Conservation (phyloP, 2,329 filamentous ascomycete species). For the Penicillium sp. region DNA sequence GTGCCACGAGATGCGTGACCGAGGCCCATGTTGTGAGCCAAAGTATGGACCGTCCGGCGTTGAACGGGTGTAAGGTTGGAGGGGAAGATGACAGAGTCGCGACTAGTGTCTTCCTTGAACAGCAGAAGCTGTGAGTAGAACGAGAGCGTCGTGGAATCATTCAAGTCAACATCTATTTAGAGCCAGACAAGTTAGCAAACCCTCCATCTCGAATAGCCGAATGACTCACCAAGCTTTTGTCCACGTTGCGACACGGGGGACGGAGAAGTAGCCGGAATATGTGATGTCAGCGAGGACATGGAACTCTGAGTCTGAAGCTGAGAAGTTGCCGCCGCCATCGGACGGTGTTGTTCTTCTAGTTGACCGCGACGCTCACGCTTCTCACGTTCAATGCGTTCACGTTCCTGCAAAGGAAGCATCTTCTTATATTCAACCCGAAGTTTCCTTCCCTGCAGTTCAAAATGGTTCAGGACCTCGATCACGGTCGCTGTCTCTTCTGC, state of each 20-base stretch:
- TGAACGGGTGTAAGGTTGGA: constrained; percentile 79
- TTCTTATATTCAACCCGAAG: constrained; percentile 98
- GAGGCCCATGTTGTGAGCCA: constrained; percentile 93
- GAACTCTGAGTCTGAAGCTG: constrained; percentile 85
- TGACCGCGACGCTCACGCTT: constrained; percentile 96
- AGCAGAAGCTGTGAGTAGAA: constrained; percentile 90
- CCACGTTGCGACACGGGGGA: constrained; percentile 67
- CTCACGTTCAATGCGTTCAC: constrained; percentile 94
- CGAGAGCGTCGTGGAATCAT: constrained; percentile 83
- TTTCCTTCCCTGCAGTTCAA: constrained; percentile 93
- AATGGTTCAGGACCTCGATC: constrained; percentile 92
- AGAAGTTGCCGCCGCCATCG: constrained; percentile 54
- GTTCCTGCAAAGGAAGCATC: constrained; percentile 93
- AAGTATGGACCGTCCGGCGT: constrained; percentile 87
- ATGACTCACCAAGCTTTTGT: constrained; percentile 43
- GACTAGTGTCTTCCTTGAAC: constrained; percentile 79
- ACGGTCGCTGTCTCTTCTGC: constrained; percentile 91
- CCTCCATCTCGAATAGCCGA: not conserved
- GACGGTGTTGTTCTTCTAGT: constrained; percentile 94
- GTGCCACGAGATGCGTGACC: constrained; percentile 89
- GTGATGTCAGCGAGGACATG: constrained; percentile 75
- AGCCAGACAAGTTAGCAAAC: not conserved
- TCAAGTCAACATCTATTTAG: constrained; percentile 76
- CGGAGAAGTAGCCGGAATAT: constrained; percentile 67
- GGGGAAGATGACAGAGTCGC: constrained; percentile 85